These are phyloP conservation scores for Funneliformis mosseae DNA, from an alignment of 192 early-diverging fungal species.

Conservation along the genomic window DNA sequence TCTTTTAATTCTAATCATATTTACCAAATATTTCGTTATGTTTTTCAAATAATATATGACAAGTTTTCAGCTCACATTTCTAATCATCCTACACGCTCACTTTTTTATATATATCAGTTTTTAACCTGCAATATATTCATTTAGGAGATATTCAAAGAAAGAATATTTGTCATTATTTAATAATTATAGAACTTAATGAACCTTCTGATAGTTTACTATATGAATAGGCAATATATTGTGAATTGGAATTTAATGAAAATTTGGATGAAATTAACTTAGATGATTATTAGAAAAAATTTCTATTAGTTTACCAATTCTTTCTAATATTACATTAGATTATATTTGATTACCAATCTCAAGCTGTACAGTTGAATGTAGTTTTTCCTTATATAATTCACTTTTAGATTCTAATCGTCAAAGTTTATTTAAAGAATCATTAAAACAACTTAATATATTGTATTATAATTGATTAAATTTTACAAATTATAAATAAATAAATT, in stretches of 20 bases:
- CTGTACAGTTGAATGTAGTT: no score
- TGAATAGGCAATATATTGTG: not conserved
- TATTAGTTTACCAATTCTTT: not conserved
- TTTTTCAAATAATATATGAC: not conserved
- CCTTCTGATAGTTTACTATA: not conserved
- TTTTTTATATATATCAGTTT: constrained; percentile 2
- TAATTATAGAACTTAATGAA: not conserved
- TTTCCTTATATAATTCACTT: no score
- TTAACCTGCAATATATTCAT: constrained; percentile 4
- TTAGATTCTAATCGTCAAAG: no score
- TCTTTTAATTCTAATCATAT: not conserved
- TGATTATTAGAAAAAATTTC: no score
- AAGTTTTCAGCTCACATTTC: constrained; percentile 7
- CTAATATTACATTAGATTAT: no score
- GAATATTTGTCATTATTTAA: not conserved
- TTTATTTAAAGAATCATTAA: no score
- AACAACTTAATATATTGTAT: no score
- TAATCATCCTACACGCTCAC: not conserved
- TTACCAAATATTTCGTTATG: not conserved
- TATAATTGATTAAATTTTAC: no score
- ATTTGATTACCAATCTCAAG: not conserved
- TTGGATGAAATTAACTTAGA: constrained; percentile 1
- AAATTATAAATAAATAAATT: no score
- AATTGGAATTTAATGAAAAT: not conserved
- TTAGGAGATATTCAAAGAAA: not conserved